phyloP scores from a whole-genome alignment of 2,329 filamentous ascomycete species.

The Colletotrichum horii region DNA sequence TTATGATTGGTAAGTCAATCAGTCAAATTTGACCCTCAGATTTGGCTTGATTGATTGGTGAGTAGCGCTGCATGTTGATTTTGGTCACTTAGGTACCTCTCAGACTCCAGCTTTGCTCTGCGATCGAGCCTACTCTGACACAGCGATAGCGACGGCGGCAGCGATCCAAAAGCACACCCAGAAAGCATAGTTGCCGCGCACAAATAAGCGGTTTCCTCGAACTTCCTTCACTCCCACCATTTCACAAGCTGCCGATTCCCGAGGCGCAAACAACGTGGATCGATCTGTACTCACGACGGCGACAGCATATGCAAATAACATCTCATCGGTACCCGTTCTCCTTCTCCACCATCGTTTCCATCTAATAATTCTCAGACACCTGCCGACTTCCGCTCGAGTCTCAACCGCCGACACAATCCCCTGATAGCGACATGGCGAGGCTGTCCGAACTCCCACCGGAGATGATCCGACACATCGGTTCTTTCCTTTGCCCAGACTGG shows the following conservation, averaged over 20 bases:
- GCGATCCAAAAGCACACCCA: neutral
- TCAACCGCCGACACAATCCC: neutral
- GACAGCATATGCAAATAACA: neutral
- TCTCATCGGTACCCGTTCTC: neutral
- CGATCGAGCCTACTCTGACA: neutral
- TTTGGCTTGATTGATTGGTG: no score
- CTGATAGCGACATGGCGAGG: neutral
- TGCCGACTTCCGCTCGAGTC: neutral
- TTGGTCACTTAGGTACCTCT: no score
- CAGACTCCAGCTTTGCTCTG: rapidly evolving
- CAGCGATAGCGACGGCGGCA: rapidly evolving
- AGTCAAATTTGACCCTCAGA: no score
- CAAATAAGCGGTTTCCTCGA: rapidly evolving
- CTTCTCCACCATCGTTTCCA: neutral
- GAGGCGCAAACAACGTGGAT: rapidly evolving
- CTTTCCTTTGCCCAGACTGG: neutral
- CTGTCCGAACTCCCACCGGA: neutral
- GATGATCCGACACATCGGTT: neutral
- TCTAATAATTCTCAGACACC: neutral
- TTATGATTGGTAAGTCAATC: no score
- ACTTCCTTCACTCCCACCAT: neutral
- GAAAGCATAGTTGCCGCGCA: neutral
- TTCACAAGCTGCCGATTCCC: neutral
- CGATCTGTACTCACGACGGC: rapidly evolving
- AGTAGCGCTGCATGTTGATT: no score